phyloP scores from a whole-genome alignment of 495 filamentous ascomycete genomes.

The Jackrogersella multiformis region DNA sequence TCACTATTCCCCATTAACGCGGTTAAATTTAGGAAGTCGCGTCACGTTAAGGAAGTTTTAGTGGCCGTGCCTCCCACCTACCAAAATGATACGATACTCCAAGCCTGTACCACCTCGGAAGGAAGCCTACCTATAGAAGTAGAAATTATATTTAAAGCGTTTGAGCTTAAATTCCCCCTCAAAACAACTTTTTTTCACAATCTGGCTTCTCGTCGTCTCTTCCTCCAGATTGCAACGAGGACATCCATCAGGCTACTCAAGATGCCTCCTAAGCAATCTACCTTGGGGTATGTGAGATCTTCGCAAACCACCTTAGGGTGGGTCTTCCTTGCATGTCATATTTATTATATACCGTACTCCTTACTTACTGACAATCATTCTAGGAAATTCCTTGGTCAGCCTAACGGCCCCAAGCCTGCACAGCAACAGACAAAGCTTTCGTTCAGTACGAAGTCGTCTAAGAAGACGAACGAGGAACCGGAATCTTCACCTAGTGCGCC shows the following conservation, averaged over 20 bases:
- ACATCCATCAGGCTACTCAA: conserved; percentile 42
- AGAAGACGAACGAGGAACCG: conserved; percentile 49
- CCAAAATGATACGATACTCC: conserved; percentile 11
- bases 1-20: conserved; percentile 36
- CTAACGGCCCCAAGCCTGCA: conserved; percentile 61
- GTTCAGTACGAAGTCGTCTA: conserved; percentile 64
- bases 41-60: conserved; percentile 20
- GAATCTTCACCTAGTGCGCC: conserved; percentile 31
- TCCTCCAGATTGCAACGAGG: conserved; percentile 36
- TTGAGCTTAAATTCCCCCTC: background rate
- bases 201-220: conserved; percentile 35
- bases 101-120: conserved; percentile 1
- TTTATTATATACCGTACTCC: background rate
- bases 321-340: conserved; percentile 51
- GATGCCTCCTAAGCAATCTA: conserved; percentile 80
- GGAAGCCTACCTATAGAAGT: conserved; percentile 15
- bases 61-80: conserved; percentile 7
- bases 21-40: conserved; percentile 32
- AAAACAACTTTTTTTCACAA: conserved; percentile 6
- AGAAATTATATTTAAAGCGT: background rate
- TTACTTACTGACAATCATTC: conserved; percentile 19
- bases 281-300: conserved; percentile 89
- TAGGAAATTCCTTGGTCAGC: conserved; percentile 76
- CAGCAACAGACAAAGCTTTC: conserved; percentile 79
- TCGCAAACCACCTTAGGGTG: conserved; percentile 86